phyloP scores from a whole-genome alignment of 225 moss, liverwort and hornwort species.

The Physcomitrium patens region DNA sequence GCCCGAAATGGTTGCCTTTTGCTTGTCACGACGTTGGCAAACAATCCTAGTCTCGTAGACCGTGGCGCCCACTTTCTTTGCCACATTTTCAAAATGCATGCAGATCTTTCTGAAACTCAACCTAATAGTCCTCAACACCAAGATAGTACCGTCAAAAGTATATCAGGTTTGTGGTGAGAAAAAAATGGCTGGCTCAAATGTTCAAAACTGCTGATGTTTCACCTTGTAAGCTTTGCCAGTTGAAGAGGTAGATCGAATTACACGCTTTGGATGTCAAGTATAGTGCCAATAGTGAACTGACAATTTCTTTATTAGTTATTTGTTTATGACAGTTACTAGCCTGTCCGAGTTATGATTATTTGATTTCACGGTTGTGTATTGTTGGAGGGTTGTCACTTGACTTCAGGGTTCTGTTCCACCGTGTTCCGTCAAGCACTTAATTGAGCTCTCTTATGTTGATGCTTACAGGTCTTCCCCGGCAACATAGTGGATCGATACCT shows the following conservation, averaged over 20 bases:
- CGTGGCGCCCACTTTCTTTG: slow-evolving; percentile 66
- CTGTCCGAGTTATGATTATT: slow-evolving; percentile 17
- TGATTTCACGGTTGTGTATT: slow-evolving; percentile 8
- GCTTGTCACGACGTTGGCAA: slow-evolving; percentile 75
- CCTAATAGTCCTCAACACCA: slow-evolving; percentile 62
- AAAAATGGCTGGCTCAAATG: neutral
- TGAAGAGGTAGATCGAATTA: slow-evolving; percentile 19
- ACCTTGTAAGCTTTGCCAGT: slow-evolving; percentile 20
- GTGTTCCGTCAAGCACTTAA: slow-evolving; percentile 13
- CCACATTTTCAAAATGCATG: slow-evolving; percentile 55
- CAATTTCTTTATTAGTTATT: slow-evolving; percentile 7
- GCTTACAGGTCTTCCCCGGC: slow-evolving; percentile 58
- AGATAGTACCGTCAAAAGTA: slow-evolving; percentile 44
- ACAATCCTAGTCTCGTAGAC: slow-evolving; percentile 73
- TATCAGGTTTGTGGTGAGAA: slow-evolving; percentile 41
- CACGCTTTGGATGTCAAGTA: slow-evolving; percentile 20
- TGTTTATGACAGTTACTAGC: slow-evolving; percentile 1
- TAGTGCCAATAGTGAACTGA: slow-evolving; percentile 13
- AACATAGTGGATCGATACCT: slow-evolving; percentile 51
- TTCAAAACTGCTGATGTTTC: slow-evolving; percentile 17
- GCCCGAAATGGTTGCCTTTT: slow-evolving; percentile 77
- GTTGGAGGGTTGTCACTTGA: slow-evolving; percentile 19
- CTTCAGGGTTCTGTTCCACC: slow-evolving; percentile 15
- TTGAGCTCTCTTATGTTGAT: slow-evolving; percentile 31
- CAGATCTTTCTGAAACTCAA: slow-evolving; percentile 52